Base-by-base conservation (phyloP, 108 stramenopile species). In the Cyclotella cryptica region DNA sequence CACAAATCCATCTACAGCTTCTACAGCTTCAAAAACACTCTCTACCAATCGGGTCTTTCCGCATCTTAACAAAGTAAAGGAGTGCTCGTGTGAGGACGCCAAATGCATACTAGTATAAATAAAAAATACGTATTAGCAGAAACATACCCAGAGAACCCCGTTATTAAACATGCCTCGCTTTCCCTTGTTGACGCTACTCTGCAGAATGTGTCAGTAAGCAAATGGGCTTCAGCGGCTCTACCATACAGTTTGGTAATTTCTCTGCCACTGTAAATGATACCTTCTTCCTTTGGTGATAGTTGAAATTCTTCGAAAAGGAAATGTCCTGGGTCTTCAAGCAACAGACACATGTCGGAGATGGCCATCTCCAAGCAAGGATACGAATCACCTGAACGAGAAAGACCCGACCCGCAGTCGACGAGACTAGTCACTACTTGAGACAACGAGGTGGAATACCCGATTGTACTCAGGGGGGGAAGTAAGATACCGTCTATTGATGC, bases 1-100 rank as follows among this genome's bases (percentile, higher is more conserved):
- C n/a, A 69, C 17, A 19, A 21, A 47, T 14, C 46, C 43, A 24
- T 22, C 65, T 44, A 27, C 30, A 21, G 44, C 29, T 15, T 24
- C 14, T 15, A 75, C 74, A 42, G 43, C n/a, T 12, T 27, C 22
- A 10, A 67, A 64, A 1, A 75, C 42, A 19, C 21, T 67, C 14
- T 57, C 11, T 18, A 75, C 74, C 10, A 75, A 35, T 19, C 64
- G 22, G 22, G 55, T 66, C 41, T 75, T 75, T 18, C 65, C 74
- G 12, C 19, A 30, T 22, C 46, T 66, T 15, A 12, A 22, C n/a
- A n/a, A n/a, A n/a, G n/a, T n/a, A n/a, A n/a, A n/a, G n/a, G 14
- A 52, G n/a, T n/a, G 11, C 7, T 19, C n/a, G 53, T 18, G 11
- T 17, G 11, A 8, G 53, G 21, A 54, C 8, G n/a, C n/a, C n/a